Conservation (phyloP, 495 filamentous ascomycete genomes). For the Letharia lupina region DNA sequence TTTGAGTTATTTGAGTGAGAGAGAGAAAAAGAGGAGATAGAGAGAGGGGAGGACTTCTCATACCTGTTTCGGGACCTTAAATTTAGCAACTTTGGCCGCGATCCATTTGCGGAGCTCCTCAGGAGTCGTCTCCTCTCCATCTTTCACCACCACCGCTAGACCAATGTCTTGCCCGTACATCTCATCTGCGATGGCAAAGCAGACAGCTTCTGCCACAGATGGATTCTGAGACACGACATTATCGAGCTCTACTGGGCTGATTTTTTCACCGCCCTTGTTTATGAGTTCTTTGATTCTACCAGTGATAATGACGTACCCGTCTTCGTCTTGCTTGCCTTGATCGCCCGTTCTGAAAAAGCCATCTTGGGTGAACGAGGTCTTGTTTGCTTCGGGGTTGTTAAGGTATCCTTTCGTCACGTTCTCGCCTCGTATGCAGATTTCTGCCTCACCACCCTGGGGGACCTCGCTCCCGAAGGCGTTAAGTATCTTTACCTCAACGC, state of each 20-base stretch:
- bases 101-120: constrained; percentile 60
- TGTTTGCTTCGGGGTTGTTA: constrained; percentile 68
- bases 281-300: constrained; percentile 80
- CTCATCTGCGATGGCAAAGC: constrained; percentile 56
- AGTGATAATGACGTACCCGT: constrained; percentile 69
- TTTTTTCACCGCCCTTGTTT: constrained; percentile 78
- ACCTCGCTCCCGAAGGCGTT: constrained; percentile 55
- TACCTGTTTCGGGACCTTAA: constrained; percentile 81
- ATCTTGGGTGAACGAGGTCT: constrained; percentile 53
- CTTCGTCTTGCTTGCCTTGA: constrained; percentile 64
- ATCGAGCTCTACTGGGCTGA: constrained; percentile 76
- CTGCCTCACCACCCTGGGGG: constrained; percentile 55
- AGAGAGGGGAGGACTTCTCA: constrained; percentile 17
- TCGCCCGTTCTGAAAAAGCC: constrained; percentile 82
- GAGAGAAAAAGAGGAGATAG: constrained; percentile 4
- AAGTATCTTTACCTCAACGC: constrained; percentile 71
- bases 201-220: constrained; percentile 65
- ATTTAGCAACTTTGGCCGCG: constrained; percentile 58
- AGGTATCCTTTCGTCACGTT: constrained; percentile 80
- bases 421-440: constrained; percentile 70
- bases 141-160: constrained; percentile 66
- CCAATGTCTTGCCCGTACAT: constrained; percentile 74
- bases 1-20: constrained; percentile 3
- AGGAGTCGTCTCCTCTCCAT: constrained; percentile 41
- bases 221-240: constrained; percentile 64